Percentiles rank a stretch among this genome's conserved stretches.
phyloP scores from a whole-genome alignment of 495 filamentous ascomycete genomes.

The Xanthoparmelia taractica region DNA sequence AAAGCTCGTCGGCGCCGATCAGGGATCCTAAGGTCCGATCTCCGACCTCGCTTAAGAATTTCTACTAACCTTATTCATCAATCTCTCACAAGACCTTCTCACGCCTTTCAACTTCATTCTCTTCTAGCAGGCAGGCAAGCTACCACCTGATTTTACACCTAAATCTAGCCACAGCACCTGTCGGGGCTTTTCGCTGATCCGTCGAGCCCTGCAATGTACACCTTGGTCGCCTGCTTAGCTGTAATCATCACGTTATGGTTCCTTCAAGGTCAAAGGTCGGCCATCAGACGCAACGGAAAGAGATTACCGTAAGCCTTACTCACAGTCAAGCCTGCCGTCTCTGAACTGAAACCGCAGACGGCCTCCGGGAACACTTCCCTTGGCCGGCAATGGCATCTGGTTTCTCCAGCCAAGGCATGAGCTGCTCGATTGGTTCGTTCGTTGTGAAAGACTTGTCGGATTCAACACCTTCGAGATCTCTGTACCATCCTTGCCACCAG shows the following conservation, averaged over 20 bases:
- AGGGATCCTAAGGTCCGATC: conserved; percentile 1
- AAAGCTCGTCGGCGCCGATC: conserved; percentile 2
- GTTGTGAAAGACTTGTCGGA: conserved; percentile 46
- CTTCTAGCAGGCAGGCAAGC: background rate
- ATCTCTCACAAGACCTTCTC: background rate
- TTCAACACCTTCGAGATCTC: conserved; percentile 49
- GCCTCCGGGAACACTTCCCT: conserved; percentile 48
- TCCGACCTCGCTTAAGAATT: background rate
- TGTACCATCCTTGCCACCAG: conserved; percentile 50
- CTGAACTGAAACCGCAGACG: conserved; percentile 24
- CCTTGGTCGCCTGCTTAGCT: conserved; percentile 3
- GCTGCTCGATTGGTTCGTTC: conserved; percentile 52
- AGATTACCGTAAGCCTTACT: conserved; percentile 19
- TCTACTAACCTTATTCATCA: background rate
- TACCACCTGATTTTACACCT: background rate
- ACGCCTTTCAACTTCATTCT: background rate
- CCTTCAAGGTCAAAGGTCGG: conserved; percentile 25
- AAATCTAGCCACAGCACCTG: too few species aligned
- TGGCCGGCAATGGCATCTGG: conserved; percentile 51
- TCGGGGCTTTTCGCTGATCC: background rate
- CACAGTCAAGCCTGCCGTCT: background rate
- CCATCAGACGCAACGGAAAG: conserved; percentile 25
- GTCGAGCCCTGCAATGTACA: conserved; percentile 17
- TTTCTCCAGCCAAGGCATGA: conserved; percentile 50
- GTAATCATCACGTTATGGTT: conserved; percentile 19